phyloP scores from a whole-genome alignment of 305 asterid species.

The Lippia alba region DNA sequence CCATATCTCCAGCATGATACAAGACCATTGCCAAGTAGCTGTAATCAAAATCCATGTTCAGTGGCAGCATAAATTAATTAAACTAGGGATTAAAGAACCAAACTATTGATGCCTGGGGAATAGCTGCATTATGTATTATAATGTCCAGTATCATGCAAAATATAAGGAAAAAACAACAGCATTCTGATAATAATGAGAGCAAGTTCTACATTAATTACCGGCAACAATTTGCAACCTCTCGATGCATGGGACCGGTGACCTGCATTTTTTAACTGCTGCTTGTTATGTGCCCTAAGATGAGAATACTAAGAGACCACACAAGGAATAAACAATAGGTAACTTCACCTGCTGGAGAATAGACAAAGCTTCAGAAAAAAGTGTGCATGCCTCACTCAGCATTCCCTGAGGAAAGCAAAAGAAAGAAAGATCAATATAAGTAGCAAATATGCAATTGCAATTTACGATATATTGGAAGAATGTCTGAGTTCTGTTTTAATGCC shows the following conservation, averaged over 20 bases:
- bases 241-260: constrained; percentile 98
- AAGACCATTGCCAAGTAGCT: constrained; percentile 97
- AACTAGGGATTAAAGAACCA: not conserved
- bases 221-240: constrained; percentile 97
- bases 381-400: constrained; percentile 84
- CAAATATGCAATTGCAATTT: not conserved
- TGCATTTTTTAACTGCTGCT: constrained; percentile 38
- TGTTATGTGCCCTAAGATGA: constrained; percentile 6
- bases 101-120: constrained; percentile 15
- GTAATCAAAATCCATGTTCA: constrained; percentile 28
- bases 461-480: not conserved
- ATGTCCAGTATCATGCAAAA: constrained; percentile 17
- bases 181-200: constrained; percentile 24
- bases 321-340: constrained; percentile 8
- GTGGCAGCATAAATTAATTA: constrained; percentile 22
- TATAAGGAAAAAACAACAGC: constrained; percentile 3
- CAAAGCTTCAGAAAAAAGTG: constrained; percentile 86
- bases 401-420: constrained; percentile 56
- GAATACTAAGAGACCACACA: constrained; percentile 24
- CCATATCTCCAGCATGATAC: constrained; percentile 98
- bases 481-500: not conserved
- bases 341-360: constrained; percentile 88
- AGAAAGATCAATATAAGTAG: constrained; percentile 13
- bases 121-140: not conserved
- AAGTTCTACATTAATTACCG: constrained; percentile 56